These are phyloP conservation scores for Allium cepa DNA, from an alignment of 106 monocot species.

Conservation along the genomic window DNA sequence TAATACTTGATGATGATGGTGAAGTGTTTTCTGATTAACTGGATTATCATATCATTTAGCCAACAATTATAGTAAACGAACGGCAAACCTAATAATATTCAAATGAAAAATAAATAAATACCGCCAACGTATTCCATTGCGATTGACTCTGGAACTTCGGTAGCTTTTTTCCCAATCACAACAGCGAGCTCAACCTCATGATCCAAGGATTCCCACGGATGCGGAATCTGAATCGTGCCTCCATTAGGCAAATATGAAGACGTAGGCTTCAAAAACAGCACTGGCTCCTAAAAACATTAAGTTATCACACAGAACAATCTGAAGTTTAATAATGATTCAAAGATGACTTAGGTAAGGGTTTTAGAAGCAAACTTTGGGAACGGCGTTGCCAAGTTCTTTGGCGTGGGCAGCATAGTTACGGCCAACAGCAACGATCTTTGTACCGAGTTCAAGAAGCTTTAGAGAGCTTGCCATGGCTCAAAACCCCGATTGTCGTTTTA, in stretches of 20 bases:
- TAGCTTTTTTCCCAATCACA: conserved; percentile 61
- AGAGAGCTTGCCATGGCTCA: conserved; percentile 9
- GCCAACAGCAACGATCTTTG: conserved; percentile 85
- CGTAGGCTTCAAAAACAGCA: conserved; percentile 94
- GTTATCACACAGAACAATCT: not conserved
- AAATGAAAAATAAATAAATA: conserved; percentile 8
- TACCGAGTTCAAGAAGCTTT: conserved; percentile 59
- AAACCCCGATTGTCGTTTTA: no score
- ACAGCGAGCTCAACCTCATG: conserved; percentile 96
- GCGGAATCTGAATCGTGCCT: conserved; percentile 85
- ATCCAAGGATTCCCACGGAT: conserved; percentile 67
- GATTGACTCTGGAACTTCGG: conserved; percentile 44
- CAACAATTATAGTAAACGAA: no score
- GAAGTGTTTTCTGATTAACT: no score
- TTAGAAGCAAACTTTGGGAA: conserved; percentile 57
- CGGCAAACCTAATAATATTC: no score
- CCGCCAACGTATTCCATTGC: conserved; percentile 94
- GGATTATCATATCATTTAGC: no score
- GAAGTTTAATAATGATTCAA: conserved; percentile 14
- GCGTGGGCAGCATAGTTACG: conserved; percentile 93
- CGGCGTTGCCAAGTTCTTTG: conserved; percentile 93
- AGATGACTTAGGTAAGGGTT: not conserved
- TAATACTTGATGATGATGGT: no score
- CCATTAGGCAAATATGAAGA: conserved; percentile 82
- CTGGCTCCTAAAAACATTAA: conserved; percentile 55